Conservation (phyloP, 139 green algal species). For the Chlamydomonas schloesseri region DNA sequence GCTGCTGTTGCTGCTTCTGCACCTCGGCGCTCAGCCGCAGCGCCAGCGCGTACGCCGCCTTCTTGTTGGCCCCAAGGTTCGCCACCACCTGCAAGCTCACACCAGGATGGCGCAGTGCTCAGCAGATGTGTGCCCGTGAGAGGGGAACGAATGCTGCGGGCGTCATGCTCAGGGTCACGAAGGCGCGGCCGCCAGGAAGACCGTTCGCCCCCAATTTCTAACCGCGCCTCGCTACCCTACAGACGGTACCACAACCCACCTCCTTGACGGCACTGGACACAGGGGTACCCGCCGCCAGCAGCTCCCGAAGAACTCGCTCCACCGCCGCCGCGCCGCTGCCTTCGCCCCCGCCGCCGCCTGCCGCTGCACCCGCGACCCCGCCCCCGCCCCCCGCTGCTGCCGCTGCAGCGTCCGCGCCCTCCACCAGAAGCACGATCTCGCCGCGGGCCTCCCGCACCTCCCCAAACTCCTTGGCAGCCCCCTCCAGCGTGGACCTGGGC, state of each 20-base stretch:
- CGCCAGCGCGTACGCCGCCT: conserved; percentile 54
- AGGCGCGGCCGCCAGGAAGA: background rate
- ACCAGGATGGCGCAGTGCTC: background rate
- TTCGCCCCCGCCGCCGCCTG: background rate
- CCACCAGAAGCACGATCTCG: conserved; percentile 82
- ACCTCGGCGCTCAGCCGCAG: conserved; percentile 38
- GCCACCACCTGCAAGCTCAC: conserved; percentile 36
- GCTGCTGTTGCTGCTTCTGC: background rate
- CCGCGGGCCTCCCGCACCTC: conserved; percentile 53
- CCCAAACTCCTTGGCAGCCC: conserved; percentile 34
- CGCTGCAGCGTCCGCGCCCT: conserved; percentile 39
- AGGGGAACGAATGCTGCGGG: too few relatives aligned
- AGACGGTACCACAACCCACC: background rate
- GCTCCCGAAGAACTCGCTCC: conserved; percentile 42
- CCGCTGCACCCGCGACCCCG: conserved; percentile 14
- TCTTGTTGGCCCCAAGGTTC: conserved; percentile 50
- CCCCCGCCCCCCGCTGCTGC: background rate
- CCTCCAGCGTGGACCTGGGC: conserved; percentile 43
- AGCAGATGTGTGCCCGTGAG: too few relatives aligned
- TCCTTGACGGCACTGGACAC: conserved; percentile 47
- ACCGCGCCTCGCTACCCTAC: background rate
- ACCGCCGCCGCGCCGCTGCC: conserved; percentile 22
- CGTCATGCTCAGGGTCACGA: too few relatives aligned
- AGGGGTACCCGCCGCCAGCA: conserved; percentile 24
- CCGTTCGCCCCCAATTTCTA: too few relatives aligned